Evolutionary conservation across 2,329 filamentous ascomycete genomes (phyloP).

Genomic region (Akanthomyces muscarius): DNA sequence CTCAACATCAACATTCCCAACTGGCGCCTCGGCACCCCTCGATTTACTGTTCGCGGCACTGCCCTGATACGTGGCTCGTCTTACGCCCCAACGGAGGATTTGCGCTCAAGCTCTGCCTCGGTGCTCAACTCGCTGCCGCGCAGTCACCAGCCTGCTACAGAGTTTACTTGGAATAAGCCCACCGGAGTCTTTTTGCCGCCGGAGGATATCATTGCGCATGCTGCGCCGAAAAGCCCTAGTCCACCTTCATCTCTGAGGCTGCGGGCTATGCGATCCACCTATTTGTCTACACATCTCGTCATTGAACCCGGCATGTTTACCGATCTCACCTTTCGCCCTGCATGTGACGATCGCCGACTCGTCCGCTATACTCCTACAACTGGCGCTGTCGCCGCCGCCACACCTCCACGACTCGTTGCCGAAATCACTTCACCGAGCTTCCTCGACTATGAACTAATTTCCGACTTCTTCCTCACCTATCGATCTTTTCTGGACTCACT

Average conservation of each 20-base stretch:
- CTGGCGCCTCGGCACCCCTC: conserved; percentile 76
- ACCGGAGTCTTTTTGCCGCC: conserved; percentile 24
- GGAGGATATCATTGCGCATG: conserved; percentile 28
- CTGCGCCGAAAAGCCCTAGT: conserved; percentile 23
- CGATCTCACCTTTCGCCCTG: conserved; percentile 69
- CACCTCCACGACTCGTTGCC: conserved; percentile 83
- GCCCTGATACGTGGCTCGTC: conserved; percentile 77
- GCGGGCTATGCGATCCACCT: conserved; percentile 42
- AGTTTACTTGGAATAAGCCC: conserved; percentile 6
- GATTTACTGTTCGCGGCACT: conserved; percentile 72
- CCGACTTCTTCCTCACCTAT: conserved; percentile 96
- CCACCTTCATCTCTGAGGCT: conserved; percentile 38
- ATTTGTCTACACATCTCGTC: conserved; percentile 45
- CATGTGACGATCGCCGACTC: conserved; percentile 72
- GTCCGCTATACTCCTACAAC: conserved; percentile 73
- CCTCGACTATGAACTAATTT: conserved; percentile 93
- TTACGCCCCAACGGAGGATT: conserved; percentile 70
- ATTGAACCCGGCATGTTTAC: conserved; percentile 80
- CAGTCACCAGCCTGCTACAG: conserved; percentile 28
- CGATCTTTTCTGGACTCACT: conserved; percentile 76
- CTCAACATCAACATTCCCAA: conserved; percentile 77
- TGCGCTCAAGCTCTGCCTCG: conserved; percentile 58
- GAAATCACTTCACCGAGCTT: conserved; percentile 96
- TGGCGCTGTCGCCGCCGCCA: conserved; percentile 80
- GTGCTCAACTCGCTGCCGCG: conserved; percentile 37